Evolutionary conservation across 2,329 filamentous ascomycete genomes (phyloP).

Genomic region (Didymella glomerata): DNA sequence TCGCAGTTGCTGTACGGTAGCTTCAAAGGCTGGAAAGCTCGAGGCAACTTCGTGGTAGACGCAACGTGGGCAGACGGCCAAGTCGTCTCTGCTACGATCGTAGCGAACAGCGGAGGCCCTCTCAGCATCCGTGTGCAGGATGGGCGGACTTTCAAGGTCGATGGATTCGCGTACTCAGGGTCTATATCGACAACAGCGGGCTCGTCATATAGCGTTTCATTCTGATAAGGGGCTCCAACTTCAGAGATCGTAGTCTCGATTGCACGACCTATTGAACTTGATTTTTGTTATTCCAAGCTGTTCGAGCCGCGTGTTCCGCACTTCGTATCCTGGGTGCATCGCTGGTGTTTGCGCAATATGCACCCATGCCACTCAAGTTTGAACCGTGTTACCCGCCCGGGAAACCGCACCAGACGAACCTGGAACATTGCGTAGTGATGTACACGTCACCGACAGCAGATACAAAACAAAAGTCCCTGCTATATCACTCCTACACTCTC

Average conservation of each 20-base stretch:
- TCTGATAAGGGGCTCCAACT: not conserved
- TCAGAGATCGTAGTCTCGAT: not conserved
- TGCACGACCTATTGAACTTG: not conserved
- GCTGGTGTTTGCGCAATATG: not conserved
- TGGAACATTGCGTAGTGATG: not conserved
- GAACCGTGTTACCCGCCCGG: not conserved
- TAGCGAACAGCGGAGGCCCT: not conserved
- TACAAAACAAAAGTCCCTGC: not conserved
- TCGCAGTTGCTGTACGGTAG: not conserved
- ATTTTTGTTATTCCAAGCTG: not conserved
- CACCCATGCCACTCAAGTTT: not conserved
- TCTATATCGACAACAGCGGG: not conserved
- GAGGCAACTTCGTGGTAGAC: not conserved
- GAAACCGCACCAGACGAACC: constrained; percentile 1
- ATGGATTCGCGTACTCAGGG: not conserved
- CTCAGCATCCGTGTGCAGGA: not conserved
- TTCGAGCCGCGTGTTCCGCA: not conserved
- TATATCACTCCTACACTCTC: not conserved
- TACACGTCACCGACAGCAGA: constrained; percentile 1
- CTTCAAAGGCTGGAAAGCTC: not conserved
- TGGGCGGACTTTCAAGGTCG: not conserved
- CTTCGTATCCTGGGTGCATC: not conserved
- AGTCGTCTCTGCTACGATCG: not conserved
- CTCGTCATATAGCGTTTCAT: not conserved
- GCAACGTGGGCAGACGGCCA: not conserved